phyloP scores from a whole-genome alignment of 495 filamentous ascomycete genomes.

The Aspergillus leporis region DNA sequence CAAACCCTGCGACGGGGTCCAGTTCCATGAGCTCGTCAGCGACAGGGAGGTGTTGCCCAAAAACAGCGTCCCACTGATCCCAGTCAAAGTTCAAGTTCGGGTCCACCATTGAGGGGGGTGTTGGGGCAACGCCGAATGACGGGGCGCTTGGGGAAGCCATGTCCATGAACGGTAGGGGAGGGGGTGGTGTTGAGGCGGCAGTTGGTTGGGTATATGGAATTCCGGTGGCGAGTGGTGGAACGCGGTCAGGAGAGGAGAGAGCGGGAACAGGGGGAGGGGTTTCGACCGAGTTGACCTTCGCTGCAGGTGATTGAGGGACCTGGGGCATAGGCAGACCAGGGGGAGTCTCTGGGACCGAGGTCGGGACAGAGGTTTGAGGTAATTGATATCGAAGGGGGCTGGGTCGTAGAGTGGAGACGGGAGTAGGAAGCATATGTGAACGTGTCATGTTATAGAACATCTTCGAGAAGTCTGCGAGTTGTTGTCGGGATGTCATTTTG shows the following conservation, averaged over 20 bases:
- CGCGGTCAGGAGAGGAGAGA: constrained; percentile 22
- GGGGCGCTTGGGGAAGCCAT: constrained; percentile 22
- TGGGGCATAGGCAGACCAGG: constrained; percentile 15
- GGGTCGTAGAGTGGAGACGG: constrained; percentile 22
- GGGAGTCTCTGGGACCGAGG: constrained; percentile 12
- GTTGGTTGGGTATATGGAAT: constrained; percentile 10
- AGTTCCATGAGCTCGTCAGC: constrained; percentile 49
- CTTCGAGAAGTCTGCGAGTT: constrained; percentile 36
- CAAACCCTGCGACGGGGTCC: constrained; percentile 42
- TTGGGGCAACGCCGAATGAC: constrained; percentile 28
- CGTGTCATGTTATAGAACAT: constrained; percentile 45
- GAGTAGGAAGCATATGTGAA: constrained; percentile 30
- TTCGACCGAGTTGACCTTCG: constrained; percentile 1
- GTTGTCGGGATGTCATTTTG: constrained; percentile 9
- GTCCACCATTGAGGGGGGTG: constrained; percentile 47
- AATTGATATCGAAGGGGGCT: constrained; percentile 33
- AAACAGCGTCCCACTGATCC: constrained; percentile 54
- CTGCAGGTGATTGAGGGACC: constrained; percentile 19
- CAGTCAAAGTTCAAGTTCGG: constrained; percentile 50
- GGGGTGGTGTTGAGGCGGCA: constrained; percentile 9
- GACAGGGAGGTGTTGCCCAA: constrained; percentile 49
- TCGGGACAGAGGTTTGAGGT: constrained; percentile 15
- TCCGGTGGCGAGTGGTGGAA: constrained; percentile 14
- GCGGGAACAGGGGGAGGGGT: not conserved
- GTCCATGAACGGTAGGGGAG: constrained; percentile 27